Conservation (phyloP, 2,329 filamentous ascomycete genomes). For the Dothideomycetes sp. region DNA sequence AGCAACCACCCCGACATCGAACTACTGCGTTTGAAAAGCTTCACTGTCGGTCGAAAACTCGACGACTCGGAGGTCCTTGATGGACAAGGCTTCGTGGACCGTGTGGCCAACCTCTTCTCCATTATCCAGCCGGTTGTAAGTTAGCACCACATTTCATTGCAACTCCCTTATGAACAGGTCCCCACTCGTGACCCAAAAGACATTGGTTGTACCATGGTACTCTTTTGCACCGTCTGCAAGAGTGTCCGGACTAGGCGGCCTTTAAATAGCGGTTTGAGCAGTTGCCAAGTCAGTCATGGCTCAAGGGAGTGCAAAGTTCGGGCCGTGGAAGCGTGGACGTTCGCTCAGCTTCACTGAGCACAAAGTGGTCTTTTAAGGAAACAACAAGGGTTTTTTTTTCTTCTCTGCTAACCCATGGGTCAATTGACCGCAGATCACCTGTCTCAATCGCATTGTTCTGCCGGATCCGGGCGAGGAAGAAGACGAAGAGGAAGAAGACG, state of each 20-base stretch:
- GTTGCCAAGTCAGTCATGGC: conserved; percentile 2
- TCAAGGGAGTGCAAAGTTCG: conserved; percentile 3
- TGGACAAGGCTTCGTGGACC: conserved; percentile 47
- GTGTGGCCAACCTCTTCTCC: conserved; percentile 52
- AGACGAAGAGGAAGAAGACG: conserved; percentile 14
- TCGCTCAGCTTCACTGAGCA: conserved; percentile 2
- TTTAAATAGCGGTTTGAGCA: conserved; percentile 4
- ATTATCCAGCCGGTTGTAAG: conserved; percentile 73
- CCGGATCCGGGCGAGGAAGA: conserved; percentile 29
- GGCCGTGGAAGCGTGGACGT: conserved; percentile 4
- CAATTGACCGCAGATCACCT: conserved; percentile 33
- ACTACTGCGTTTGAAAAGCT: conserved; percentile 70
- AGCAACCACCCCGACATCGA: conserved; percentile 68
- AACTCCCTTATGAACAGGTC: not conserved
- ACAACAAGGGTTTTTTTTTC: no score
- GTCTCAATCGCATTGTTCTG: conserved; percentile 40
- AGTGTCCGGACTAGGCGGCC: not conserved
- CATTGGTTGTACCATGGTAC: conserved; percentile 5
- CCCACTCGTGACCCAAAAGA: not conserved
- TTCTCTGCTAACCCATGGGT: no score
- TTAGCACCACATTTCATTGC: conserved; percentile 15
- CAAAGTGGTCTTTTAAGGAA: not conserved
- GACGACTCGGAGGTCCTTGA: conserved; percentile 53
- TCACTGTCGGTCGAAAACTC: conserved; percentile 59
- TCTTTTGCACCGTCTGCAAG: conserved; percentile 4